Conservation (phyloP, 2,329 filamentous ascomycete species). For the Ceratocystiopsis sp. region DNA sequence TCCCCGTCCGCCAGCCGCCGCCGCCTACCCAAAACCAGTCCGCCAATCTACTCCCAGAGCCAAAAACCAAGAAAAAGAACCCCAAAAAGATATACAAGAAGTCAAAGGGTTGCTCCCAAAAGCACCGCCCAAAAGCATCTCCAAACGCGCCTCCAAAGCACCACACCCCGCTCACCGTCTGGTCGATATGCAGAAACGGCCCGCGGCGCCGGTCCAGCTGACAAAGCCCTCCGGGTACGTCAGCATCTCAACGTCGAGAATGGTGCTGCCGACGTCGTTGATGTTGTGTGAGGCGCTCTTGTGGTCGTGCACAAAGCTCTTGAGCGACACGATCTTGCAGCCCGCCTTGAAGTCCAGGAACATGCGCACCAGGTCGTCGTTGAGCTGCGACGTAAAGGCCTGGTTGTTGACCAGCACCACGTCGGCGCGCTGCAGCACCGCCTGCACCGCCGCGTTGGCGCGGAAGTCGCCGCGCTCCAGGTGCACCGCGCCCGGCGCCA, state of each 20-base stretch:
- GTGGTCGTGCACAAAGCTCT: slow-evolving; percentile 71
- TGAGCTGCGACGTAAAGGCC: slow-evolving; percentile 77
- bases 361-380: slow-evolving; percentile 69
- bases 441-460: slow-evolving; percentile 49
- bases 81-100: too few relatives aligned
- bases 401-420: slow-evolving; percentile 98
- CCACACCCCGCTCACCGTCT: slow-evolving; percentile 35
- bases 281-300: slow-evolving; percentile 63
- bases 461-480: slow-evolving; percentile 77
- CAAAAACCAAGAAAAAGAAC: too few relatives aligned
- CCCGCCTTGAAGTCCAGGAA: slow-evolving; percentile 89
- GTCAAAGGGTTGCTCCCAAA: too few relatives aligned
- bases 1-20: too few relatives aligned
- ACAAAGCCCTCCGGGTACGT: slow-evolving; percentile 55
- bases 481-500: slow-evolving; percentile 61
- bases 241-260: slow-evolving; percentile 56
- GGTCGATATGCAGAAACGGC: slow-evolving; percentile 76
- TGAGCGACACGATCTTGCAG: slow-evolving; percentile 77
- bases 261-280: slow-evolving; percentile 62
- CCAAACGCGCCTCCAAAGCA: too few relatives aligned
- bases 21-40: too few relatives aligned
- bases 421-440: slow-evolving; percentile 66
- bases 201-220: slow-evolving; percentile 77
- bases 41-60: too few relatives aligned
- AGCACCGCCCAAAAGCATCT: too few relatives aligned